A percentile compares a stretch with the other conserved stretches of the same genome.
phyloP scores from a whole-genome alignment of 1,284 basidiomycete genomes.

The Farysia itapuensis region DNA sequence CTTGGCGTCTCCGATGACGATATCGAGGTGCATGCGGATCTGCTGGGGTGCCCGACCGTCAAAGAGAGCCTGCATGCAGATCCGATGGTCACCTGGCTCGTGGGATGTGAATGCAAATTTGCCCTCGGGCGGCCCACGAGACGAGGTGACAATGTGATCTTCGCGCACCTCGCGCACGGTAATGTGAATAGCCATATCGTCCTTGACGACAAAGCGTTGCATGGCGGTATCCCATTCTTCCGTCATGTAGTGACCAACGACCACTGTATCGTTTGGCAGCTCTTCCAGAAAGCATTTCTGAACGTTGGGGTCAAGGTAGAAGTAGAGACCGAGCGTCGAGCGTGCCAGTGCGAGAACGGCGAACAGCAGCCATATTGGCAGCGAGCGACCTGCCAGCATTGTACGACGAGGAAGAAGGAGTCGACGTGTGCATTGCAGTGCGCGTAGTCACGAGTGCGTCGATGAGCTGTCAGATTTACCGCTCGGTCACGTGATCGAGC shows the following conservation, averaged over 20 bases:
- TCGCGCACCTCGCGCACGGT: conserved; percentile 66
- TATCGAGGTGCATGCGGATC: conserved; percentile 90
- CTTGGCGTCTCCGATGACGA: conserved; percentile 84
- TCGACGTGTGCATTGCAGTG: no score
- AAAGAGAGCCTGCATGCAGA: conserved; percentile 83
- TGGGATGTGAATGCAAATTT: conserved; percentile 97
- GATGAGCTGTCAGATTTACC: no score
- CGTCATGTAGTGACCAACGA: conserved; percentile 75
- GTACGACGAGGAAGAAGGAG: no score
- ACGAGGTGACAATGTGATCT: conserved; percentile 67
- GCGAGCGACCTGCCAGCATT: no score
- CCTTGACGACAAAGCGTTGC: conserved; percentile 73
- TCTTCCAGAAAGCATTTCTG: conserved; percentile 88
- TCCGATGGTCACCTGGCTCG: conserved; percentile 92
- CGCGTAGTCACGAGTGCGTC: no score
- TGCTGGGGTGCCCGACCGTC: conserved; percentile 68
- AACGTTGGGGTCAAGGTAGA: conserved; percentile 61
- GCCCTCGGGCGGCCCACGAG: conserved; percentile 82
- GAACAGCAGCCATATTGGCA: conserved; percentile 5
- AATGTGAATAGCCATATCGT: conserved; percentile 82
- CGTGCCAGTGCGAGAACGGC: conserved; percentile 10
- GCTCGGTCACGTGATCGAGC: no score
- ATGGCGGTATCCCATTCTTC: conserved; percentile 81
- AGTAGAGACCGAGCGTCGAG: conserved; percentile 56
- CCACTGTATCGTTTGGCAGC: conserved; percentile 91